These are phyloP conservation scores for Rhodotorula sp. DNA, from an alignment of 1,284 basidiomycete genomes.

Conservation along the genomic window DNA sequence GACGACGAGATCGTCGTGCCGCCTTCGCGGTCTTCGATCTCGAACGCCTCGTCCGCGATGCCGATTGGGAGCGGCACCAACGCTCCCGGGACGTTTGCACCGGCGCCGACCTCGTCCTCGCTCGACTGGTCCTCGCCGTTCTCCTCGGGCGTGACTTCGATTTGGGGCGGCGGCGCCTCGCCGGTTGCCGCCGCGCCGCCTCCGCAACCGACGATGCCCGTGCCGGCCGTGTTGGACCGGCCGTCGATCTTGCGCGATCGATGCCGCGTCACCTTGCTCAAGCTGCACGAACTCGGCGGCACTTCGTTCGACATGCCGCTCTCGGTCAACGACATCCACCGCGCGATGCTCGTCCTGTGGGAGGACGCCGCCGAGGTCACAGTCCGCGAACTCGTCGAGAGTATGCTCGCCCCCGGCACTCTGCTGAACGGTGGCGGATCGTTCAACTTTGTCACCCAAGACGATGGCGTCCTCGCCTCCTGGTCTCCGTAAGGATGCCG, in stretches of 20 bases:
- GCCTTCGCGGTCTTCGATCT: constrained; percentile 30
- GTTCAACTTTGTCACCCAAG: constrained; percentile 35
- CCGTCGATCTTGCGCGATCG: constrained; percentile 43
- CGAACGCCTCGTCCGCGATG: constrained; percentile 8
- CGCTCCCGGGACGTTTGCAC: neutral
- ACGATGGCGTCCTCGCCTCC: constrained; percentile 22
- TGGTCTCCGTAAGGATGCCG: constrained; percentile 12
- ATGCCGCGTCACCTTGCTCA: constrained; percentile 37
- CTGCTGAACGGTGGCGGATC: constrained; percentile 41
- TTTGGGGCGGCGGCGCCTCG: constrained; percentile 32
- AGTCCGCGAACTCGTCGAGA: constrained; percentile 38
- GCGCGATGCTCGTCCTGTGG: constrained; percentile 41
- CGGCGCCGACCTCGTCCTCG: neutral
- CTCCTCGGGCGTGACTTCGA: constrained; percentile 8
- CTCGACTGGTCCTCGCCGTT: constrained; percentile 8
- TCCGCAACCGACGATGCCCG: constrained; percentile 21
- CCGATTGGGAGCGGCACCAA: constrained; percentile 8
- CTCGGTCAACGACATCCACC: constrained; percentile 40
- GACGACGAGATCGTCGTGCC: constrained; percentile 41
- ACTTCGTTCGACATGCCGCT: constrained; percentile 22
- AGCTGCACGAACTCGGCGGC: constrained; percentile 38
- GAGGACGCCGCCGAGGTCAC: constrained; percentile 17
- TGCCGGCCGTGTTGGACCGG: constrained; percentile 38
- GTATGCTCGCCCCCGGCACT: constrained; percentile 41
- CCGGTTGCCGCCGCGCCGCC: constrained; percentile 13